Conservation (phyloP, 208 protist species). For the Vickermania spadyakhi region DNA sequence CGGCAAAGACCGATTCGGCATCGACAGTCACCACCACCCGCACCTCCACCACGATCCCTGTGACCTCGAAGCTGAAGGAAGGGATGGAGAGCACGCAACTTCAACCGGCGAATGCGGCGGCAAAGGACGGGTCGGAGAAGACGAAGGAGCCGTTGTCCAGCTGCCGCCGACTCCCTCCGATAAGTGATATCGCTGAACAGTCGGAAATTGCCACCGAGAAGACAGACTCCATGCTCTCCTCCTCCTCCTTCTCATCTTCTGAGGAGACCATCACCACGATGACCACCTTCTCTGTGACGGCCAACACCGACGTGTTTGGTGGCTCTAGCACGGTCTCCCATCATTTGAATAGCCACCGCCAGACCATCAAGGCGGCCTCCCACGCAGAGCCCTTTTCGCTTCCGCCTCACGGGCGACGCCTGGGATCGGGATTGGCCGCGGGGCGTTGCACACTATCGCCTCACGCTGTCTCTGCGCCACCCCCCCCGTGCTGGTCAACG, state of each 20-base stretch:
- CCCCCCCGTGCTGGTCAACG: no score
- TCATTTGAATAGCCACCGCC: no score
- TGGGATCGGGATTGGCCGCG: constrained; percentile 10
- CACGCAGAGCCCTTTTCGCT: neutral
- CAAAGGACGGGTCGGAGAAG: neutral
- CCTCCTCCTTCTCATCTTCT: no score
- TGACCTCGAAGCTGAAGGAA: neutral
- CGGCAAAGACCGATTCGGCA: neutral
- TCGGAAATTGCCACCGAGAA: neutral
- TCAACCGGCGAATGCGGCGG: neutral
- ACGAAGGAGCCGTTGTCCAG: neutral
- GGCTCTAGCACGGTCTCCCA: no score
- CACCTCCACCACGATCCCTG: neutral
- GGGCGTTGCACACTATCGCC: no score
- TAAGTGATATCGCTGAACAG: neutral
- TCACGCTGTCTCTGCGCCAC: no score
- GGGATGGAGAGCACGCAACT: neutral
- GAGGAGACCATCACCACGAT: neutral
- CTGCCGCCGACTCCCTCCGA: neutral
- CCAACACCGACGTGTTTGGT: no score
- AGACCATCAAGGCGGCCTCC: neutral
- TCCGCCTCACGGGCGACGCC: neutral
- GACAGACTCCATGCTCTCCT: no score
- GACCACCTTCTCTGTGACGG: neutral
- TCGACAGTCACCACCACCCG: neutral